These are phyloP conservation scores for Pseudonitzschia delicatissima DNA, from an alignment of 108 stramenopile genomes.

Conservation along the genomic window DNA sequence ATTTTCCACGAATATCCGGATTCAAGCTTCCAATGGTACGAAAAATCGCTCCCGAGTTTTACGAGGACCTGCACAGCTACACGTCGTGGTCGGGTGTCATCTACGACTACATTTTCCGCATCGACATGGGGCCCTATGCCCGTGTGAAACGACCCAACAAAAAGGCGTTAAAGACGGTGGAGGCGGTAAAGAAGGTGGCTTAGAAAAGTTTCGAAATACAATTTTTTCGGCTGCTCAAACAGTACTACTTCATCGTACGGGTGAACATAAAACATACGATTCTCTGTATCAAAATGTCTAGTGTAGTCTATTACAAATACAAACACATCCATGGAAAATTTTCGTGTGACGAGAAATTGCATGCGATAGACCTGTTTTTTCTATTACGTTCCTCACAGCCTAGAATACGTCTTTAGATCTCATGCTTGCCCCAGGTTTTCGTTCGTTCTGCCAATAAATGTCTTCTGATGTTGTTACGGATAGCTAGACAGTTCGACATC, in stretches of 20 bases:
- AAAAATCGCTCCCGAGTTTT: slow-evolving; percentile 83
- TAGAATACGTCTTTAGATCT: too few relatives aligned
- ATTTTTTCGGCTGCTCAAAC: too few relatives aligned
- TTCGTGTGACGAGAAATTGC: too few relatives aligned
- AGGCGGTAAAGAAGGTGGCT: neutral
- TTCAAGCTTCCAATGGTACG: slow-evolving; percentile 76
- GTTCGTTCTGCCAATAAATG: neutral
- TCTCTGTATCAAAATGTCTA: too few relatives aligned
- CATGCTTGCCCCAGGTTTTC: neutral
- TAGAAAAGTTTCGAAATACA: too few relatives aligned
- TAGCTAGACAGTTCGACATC: neutral
- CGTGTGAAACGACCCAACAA: slow-evolving; percentile 63
- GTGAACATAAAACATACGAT: too few relatives aligned
- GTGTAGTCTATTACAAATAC: too few relatives aligned
- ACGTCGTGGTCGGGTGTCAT: slow-evolving; percentile 81
- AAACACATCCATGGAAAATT: too few relatives aligned
- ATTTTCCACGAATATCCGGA: slow-evolving; percentile 87
- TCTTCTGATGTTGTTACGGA: neutral
- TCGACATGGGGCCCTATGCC: slow-evolving; percentile 72
- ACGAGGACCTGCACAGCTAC: slow-evolving; percentile 82
- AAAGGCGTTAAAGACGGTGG: too few relatives aligned
- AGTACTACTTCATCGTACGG: too few relatives aligned
- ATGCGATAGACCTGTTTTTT: too few relatives aligned
- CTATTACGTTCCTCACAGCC: too few relatives aligned
- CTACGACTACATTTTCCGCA: slow-evolving; percentile 79